phyloP scores from a whole-genome alignment of 768 basidiomycete species.

The Chiua virens region DNA sequence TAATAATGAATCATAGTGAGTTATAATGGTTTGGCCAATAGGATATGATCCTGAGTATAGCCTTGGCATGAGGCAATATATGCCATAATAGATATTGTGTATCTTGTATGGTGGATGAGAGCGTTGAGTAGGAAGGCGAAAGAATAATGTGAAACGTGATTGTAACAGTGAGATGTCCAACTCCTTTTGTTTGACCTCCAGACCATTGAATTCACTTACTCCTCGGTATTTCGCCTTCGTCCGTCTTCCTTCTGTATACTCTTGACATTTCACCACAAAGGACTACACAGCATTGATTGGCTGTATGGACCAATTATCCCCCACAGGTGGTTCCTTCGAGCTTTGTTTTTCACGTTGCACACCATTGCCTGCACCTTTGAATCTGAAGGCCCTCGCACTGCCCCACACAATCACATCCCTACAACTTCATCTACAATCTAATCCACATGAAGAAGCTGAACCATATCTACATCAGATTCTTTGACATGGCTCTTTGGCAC shows the following conservation, averaged over 20 bases:
- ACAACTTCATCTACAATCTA: constrained; percentile 32
- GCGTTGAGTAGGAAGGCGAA: too few relatives aligned
- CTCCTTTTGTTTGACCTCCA: constrained; percentile 88
- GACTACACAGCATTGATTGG: constrained; percentile 78
- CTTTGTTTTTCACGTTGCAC: constrained; percentile 66
- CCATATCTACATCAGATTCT: constrained; percentile 72
- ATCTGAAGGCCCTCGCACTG: constrained; percentile 21
- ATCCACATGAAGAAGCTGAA: constrained; percentile 81
- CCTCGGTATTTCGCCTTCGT: constrained; percentile 42
- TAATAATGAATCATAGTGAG: too few relatives aligned
- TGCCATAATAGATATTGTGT: too few relatives aligned
- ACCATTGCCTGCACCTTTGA: constrained; percentile 6
- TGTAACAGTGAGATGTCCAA: constrained; percentile 74
- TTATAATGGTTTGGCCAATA: too few relatives aligned
- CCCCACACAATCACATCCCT: constrained; percentile 33
- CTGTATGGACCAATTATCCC: constrained; percentile 73
- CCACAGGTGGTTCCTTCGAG: constrained; percentile 68
- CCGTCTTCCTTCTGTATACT: not conserved
- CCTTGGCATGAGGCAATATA: too few relatives aligned
- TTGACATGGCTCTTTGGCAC: constrained; percentile 63
- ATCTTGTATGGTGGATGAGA: too few relatives aligned
- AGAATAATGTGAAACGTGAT: too few relatives aligned
- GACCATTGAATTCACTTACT: constrained; percentile 88
- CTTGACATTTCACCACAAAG: constrained; percentile 32
- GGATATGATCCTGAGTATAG: too few relatives aligned